Conservation (phyloP, 345 rosid species). For the Citrus glauca region DNA sequence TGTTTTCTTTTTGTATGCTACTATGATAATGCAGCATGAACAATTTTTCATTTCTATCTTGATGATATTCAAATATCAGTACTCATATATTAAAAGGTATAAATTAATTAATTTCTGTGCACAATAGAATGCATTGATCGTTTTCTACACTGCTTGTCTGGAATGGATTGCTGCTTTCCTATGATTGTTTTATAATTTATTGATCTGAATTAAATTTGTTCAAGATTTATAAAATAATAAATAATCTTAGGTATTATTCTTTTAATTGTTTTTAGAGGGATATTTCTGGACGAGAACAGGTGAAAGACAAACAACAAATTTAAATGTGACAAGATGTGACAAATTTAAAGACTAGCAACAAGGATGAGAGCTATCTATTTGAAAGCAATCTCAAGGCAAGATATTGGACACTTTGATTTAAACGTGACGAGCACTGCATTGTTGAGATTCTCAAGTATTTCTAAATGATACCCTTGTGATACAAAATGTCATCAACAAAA, state of each 20-base stretch:
- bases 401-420: conserved; percentile 76
- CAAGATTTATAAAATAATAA: too few species aligned
- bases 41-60: too few species aligned
- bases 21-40: too few species aligned
- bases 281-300: conserved; percentile 92
- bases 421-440: conserved; percentile 69
- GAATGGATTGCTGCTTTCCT: conserved; percentile 65
- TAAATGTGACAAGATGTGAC: too few species aligned
- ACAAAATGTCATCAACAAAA: too few species aligned
- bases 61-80: too few species aligned
- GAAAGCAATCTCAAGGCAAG: conserved; percentile 80
- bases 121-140: conserved; percentile 57
- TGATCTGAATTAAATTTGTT: neutral
- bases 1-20: too few species aligned
- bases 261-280: conserved; percentile 42
- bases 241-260: neutral
- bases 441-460: conserved; percentile 77
- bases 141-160: conserved; percentile 33
- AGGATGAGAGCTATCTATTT: conserved; percentile 73
- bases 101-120: neutral
- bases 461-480: conserved; percentile 17
- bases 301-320: conserved; percentile 64
- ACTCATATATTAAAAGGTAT: too few species aligned
- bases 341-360: conserved; percentile 52
- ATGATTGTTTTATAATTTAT: conserved; percentile 30